These are phyloP conservation scores for Coccinonectria pachysandricola DNA, from an alignment of 2,329 filamentous ascomycete species.

Conservation along the genomic window DNA sequence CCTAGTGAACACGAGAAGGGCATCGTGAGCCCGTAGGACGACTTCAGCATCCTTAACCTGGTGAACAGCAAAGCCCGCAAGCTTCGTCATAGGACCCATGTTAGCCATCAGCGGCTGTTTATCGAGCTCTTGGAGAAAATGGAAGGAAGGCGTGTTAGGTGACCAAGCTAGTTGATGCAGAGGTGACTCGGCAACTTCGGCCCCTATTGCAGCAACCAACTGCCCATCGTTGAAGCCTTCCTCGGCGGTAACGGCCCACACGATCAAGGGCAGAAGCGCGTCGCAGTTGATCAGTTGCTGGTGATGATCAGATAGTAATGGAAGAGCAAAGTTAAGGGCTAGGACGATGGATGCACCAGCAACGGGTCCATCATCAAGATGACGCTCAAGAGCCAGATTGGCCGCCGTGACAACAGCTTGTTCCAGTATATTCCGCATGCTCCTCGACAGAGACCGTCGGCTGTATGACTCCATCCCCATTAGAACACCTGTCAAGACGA, in stretches of 20 bases:
- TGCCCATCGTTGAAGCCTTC: slow-evolving; percentile 69
- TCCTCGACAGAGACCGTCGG: slow-evolving; percentile 50
- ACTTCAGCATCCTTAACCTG: slow-evolving; percentile 34
- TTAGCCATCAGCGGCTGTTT: slow-evolving; percentile 52
- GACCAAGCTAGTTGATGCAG: slow-evolving; percentile 51
- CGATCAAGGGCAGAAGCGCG: slow-evolving; percentile 56
- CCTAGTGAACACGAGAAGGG: slow-evolving; percentile 56
- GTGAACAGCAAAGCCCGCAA: slow-evolving; percentile 55
- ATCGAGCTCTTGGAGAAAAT: slow-evolving; percentile 46
- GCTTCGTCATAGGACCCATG: slow-evolving; percentile 55
- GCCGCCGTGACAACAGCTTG: slow-evolving; percentile 62
- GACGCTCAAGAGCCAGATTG: slow-evolving; percentile 59
- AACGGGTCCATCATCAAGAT: slow-evolving; percentile 28
- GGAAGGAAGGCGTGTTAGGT: slow-evolving; percentile 47
- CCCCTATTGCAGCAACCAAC: slow-evolving; percentile 60
- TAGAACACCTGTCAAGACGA: slow-evolving; percentile 70
- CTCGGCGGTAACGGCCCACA: slow-evolving; percentile 56
- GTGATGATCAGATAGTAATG: slow-evolving; percentile 53
- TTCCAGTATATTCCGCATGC: slow-evolving; percentile 59
- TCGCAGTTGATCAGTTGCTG: slow-evolving; percentile 55
- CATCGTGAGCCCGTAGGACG: slow-evolving; percentile 46
- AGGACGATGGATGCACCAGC: slow-evolving; percentile 50
- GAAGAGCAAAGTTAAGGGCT: slow-evolving; percentile 68
- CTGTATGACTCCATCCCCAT: slow-evolving; percentile 62
- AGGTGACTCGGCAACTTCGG: slow-evolving; percentile 47